Conservation (phyloP, 2,329 filamentous ascomycete genomes). For the Penicillium sp. region DNA sequence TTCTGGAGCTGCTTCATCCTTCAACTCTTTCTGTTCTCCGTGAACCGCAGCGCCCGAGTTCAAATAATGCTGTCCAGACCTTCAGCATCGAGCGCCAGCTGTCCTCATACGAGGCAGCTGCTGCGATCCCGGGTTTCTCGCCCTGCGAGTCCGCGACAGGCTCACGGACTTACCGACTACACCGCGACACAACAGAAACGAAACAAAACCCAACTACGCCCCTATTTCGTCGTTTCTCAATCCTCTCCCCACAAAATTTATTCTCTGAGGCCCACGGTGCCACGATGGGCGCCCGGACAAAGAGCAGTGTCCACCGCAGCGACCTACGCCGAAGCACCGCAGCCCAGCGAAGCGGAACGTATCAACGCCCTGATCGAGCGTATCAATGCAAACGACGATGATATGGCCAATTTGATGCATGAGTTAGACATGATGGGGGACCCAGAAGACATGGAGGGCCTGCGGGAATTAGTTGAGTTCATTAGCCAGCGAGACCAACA, state of each 20-base stretch:
- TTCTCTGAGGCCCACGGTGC: not conserved
- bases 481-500: slow-evolving; percentile 33
- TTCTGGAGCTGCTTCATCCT: slow-evolving; percentile 21
- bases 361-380: slow-evolving; percentile 39
- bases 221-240: slow-evolving; percentile 1
- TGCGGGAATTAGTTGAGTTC: slow-evolving; percentile 28
- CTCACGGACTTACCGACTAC: slow-evolving; percentile 24
- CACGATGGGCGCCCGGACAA: slow-evolving; percentile 14
- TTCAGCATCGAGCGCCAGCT: slow-evolving; percentile 29
- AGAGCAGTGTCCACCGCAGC: slow-evolving; percentile 26
- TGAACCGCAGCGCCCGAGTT: slow-evolving; percentile 7
- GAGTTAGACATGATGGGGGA: slow-evolving; percentile 33
- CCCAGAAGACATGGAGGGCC: slow-evolving; percentile 28
- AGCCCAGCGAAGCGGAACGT: slow-evolving; percentile 26
- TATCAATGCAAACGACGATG: slow-evolving; percentile 36
- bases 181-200: slow-evolving; percentile 17
- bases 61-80: slow-evolving; percentile 36
- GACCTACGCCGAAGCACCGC: slow-evolving; percentile 10
- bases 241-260: not conserved
- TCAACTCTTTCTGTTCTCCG: slow-evolving; percentile 12
- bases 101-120: slow-evolving; percentile 28
- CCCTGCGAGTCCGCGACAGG: slow-evolving; percentile 24
- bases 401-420: slow-evolving; percentile 35
- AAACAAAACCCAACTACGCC: slow-evolving; percentile 9
- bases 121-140: slow-evolving; percentile 21